Evolutionary conservation across 1,284 basidiomycete species (phyloP).

Genomic region (Flammula alnicola): DNA sequence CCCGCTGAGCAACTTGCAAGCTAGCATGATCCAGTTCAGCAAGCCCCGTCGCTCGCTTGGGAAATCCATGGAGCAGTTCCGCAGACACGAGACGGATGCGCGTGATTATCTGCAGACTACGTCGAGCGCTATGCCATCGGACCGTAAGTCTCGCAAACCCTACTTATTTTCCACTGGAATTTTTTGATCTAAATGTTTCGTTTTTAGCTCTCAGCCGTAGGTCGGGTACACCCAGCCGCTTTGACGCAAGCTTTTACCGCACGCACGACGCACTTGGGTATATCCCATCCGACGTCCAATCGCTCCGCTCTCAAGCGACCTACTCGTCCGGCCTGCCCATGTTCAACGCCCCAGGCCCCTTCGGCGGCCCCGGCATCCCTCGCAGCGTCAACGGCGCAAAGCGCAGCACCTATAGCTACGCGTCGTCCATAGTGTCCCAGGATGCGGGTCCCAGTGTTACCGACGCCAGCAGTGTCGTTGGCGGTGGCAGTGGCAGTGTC

Average conservation of each 20-base stretch:
- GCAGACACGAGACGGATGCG: constrained; percentile 86
- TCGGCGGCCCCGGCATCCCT: constrained; percentile 60
- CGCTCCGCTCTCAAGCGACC: constrained; percentile 91
- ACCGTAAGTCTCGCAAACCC: constrained; percentile 45
- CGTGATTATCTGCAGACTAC: constrained; percentile 61
- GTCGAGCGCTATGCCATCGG: constrained; percentile 44
- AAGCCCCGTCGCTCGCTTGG: constrained; percentile 87
- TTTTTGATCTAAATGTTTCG: constrained; percentile 9
- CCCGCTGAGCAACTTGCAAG: constrained; percentile 93
- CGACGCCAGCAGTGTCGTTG: constrained; percentile 65
- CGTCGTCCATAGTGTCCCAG: constrained; percentile 90
- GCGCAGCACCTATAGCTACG: constrained; percentile 84
- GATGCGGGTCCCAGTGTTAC: constrained; percentile 69
- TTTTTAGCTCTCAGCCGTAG: constrained; percentile 49
- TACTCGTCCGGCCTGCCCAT: constrained; percentile 90
- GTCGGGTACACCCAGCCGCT: constrained; percentile 87
- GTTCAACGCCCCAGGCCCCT: constrained; percentile 74
- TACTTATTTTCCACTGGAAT: constrained; percentile 11
- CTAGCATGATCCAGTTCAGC: constrained; percentile 99
- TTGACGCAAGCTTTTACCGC: constrained; percentile 93
- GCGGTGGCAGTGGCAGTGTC: constrained; percentile 49
- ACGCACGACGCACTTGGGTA: constrained; percentile 94
- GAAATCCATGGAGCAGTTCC: constrained; percentile 90
- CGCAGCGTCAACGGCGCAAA: constrained; percentile 66
- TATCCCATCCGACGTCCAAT: constrained; percentile 94